Percentiles rank a stretch among this genome's conserved stretches.
Evolutionary conservation across 2,329 filamentous ascomycete genomes (phyloP).

Genomic region (Sporothrix variecibatus): DNA sequence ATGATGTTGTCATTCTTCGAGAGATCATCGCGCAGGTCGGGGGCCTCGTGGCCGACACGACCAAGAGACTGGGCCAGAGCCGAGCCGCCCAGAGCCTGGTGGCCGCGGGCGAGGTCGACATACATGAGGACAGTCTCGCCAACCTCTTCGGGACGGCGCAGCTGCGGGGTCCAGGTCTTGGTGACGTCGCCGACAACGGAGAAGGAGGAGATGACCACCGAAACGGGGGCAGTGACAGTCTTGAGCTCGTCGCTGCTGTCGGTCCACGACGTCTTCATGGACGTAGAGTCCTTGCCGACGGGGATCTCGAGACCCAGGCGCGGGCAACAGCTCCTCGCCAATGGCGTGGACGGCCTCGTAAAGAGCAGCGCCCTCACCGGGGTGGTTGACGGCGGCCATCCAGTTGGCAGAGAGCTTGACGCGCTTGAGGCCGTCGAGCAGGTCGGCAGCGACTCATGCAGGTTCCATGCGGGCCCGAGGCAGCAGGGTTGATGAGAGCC

Average conservation of each 20-base stretch:
- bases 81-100: slow-evolving; percentile 83
- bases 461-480: slow-evolving; percentile 97
- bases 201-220: slow-evolving; percentile 88
- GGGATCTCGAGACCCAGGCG: slow-evolving; percentile 90
- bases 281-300: slow-evolving; percentile 97
- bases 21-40: slow-evolving; percentile 74
- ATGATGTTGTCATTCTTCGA: slow-evolving; percentile 29
- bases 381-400: slow-evolving; percentile 96
- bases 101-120: slow-evolving; percentile 82
- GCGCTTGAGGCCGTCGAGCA: slow-evolving; percentile 65
- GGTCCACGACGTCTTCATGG: slow-evolving; percentile 97
- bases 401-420: slow-evolving; percentile 94
- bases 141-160: slow-evolving; percentile 80
- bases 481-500: slow-evolving; percentile 83
- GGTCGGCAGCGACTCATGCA: slow-evolving; percentile 76
- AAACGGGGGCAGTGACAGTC: slow-evolving; percentile 89
- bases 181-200: slow-evolving; percentile 78
- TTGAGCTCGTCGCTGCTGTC: slow-evolving; percentile 58
- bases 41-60: slow-evolving; percentile 79
- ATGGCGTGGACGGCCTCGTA: slow-evolving; percentile 94
- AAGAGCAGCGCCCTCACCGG: slow-evolving; percentile 86
- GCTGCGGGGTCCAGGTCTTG: slow-evolving; percentile 91
- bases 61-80: slow-evolving; percentile 87
- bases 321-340: slow-evolving; percentile 90
- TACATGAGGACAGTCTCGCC: slow-evolving; percentile 87